Evolutionary conservation across 169 alveolate species (phyloP), one percentile per base, ranked within the genome.

Genomic region (Eimeria maxima): DNA sequence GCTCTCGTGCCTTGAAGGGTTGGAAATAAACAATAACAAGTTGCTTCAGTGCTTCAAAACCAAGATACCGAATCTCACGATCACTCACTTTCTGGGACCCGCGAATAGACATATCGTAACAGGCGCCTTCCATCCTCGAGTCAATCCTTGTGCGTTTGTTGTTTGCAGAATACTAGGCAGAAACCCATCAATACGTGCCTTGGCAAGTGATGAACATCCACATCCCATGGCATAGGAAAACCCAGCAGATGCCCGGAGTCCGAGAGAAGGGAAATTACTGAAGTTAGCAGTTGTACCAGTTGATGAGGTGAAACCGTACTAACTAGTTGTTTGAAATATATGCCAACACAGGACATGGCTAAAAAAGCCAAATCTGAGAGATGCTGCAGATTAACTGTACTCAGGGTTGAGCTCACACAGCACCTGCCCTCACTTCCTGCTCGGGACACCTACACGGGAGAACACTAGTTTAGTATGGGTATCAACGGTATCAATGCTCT

Each of bases 391-490:
- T 5, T 38, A 24, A 27, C 10, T 38, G 55, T 73, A 14, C 14
- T 38, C 55, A 8, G 50, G 3, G 83, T 20, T 67, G 45, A 10
- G 78, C 78, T 6, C 45, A 67, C 78, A 45, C 24, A 0, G 38
- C 18, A 73, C 4, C 29, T 73, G 83, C 53, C 83, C 83, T 73
- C 29, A 73, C 83, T 33, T 73, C 83, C 83, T 73, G 83, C 83
- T 20, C 83, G 83, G 83, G 83, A 18, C 24, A 38, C 11, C 53
- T 5, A 2, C 16, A n/a, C 16, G 29, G 55, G 14, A 73, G 20
- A 38, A 6, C 83, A 16, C 13, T 3, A 10, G 24, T 33, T 50
- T 73, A 29, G 14, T 73, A 18, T 13, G 27, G 29, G 29, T 0
- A 73, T 69, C 80, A 69, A 65, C 44, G 5, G 8, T 69, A 33